These are phyloP conservation scores for Coix lacrymajobi DNA, from an alignment of 176 grass and related monocot genomes.

Conservation along the genomic window DNA sequence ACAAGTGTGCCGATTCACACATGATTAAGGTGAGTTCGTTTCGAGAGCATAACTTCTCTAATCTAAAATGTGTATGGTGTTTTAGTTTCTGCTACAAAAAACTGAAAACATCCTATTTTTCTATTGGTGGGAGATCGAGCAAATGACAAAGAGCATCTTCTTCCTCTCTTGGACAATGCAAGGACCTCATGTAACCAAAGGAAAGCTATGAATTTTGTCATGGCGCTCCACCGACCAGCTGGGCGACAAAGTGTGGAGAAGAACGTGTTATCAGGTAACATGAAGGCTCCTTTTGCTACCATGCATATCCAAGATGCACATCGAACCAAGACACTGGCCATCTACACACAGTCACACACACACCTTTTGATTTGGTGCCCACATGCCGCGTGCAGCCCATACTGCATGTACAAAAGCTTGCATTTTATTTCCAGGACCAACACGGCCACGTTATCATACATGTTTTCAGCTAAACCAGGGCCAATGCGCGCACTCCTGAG, in stretches of 20 bases:
- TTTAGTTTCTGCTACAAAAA: too few species aligned
- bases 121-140: too few species aligned
- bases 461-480: not conserved
- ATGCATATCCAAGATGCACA: not conserved
- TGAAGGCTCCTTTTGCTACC: not conserved
- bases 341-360: too few species aligned
- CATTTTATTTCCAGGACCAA: not conserved
- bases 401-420: not conserved
- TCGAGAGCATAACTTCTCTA: too few species aligned
- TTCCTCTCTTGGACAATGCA: not conserved
- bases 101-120: too few species aligned
- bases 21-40: too few species aligned
- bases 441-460: not conserved
- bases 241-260: not conserved
- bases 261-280: slow-evolving; percentile 7
- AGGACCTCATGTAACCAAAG: not conserved
- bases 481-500: not conserved
- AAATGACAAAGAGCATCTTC: too few species aligned
- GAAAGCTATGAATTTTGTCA: not conserved
- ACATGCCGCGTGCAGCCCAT: slow-evolving; percentile 1
- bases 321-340: not conserved
- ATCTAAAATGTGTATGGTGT: too few species aligned
- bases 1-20: too few species aligned
- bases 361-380: not conserved
- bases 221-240: not conserved